Conservation (phyloP, 2,329 filamentous ascomycete species). For the Fusarium oxysporum region DNA sequence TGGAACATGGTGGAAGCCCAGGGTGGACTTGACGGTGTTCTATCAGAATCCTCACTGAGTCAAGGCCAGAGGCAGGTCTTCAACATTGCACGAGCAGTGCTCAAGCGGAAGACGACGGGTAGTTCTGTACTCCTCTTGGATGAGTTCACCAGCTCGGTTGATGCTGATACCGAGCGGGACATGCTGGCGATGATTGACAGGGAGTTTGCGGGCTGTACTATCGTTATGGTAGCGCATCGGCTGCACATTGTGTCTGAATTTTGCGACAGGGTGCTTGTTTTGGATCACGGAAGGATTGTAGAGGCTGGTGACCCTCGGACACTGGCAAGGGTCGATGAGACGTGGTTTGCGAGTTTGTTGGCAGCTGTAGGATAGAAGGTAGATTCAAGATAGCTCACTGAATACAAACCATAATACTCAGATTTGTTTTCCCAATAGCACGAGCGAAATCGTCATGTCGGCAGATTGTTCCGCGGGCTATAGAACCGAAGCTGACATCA, state of each 20-base stretch:
- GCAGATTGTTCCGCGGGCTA: fast-evolving
- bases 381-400: neutral
- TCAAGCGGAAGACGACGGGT: neutral
- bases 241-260: neutral
- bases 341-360: neutral
- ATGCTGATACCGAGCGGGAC: neutral
- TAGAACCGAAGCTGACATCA: fast-evolving
- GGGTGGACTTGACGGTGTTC: neutral
- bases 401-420: fast-evolving
- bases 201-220: neutral
- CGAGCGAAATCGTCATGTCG: fast-evolving
- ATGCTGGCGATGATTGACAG: neutral
- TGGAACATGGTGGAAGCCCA: neutral
- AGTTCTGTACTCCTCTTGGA: neutral
- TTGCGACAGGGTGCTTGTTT: neutral
- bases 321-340: neutral
- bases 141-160: neutral
- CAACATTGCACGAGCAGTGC: neutral
- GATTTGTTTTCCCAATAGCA: fast-evolving
- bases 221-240: neutral
- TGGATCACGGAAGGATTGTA: neutral
- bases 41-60: neutral
- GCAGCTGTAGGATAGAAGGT: neutral
- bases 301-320: neutral
- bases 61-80: neutral